Conservation (phyloP, 176 grass and related monocot species). For the Cymbopogon citratus region DNA sequence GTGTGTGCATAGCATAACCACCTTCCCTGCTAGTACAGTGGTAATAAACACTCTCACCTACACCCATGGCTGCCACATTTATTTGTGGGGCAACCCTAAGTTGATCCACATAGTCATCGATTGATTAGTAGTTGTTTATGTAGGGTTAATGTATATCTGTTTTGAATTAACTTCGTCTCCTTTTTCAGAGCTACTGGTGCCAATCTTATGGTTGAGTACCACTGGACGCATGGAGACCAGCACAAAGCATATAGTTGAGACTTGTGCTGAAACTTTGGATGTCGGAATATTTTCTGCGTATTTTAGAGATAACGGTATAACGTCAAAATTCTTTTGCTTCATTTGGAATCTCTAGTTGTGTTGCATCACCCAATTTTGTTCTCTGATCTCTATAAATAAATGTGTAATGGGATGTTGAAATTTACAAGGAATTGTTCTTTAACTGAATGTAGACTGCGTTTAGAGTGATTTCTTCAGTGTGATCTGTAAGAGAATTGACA, state of each 20-base stretch:
- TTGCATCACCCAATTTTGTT: neutral
- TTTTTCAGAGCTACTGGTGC: neutral
- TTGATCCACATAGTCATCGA: slow-evolving; percentile 34
- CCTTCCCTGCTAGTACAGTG: slow-evolving; percentile 43
- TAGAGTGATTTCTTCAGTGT: slow-evolving; percentile 15
- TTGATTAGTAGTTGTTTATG: slow-evolving; percentile 16
- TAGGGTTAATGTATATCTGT: slow-evolving; percentile 19
- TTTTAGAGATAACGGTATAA: neutral
- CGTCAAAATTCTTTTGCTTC: slow-evolving; percentile 10
- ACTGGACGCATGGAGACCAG: slow-evolving; percentile 19
- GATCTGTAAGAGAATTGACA: slow-evolving; percentile 7
- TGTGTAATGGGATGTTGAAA: neutral
- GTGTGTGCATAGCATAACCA: slow-evolving; percentile 46
- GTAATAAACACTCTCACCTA: slow-evolving; percentile 82
- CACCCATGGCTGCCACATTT: slow-evolving; percentile 57
- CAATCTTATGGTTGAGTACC: slow-evolving; percentile 25
- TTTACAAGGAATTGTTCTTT: slow-evolving; percentile 4
- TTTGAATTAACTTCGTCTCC: slow-evolving; percentile 11
- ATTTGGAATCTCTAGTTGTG: neutral
- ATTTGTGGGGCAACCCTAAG: slow-evolving; percentile 45
- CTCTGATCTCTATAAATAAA: neutral
- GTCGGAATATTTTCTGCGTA: neutral
- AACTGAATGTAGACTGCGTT: neutral
- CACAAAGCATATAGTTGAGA: slow-evolving; percentile 15
- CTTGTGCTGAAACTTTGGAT: neutral